These are phyloP conservation scores for Prillingera fragicola DNA, from an alignment of 1,284 basidiomycete genomes.

Conservation along the genomic window DNA sequence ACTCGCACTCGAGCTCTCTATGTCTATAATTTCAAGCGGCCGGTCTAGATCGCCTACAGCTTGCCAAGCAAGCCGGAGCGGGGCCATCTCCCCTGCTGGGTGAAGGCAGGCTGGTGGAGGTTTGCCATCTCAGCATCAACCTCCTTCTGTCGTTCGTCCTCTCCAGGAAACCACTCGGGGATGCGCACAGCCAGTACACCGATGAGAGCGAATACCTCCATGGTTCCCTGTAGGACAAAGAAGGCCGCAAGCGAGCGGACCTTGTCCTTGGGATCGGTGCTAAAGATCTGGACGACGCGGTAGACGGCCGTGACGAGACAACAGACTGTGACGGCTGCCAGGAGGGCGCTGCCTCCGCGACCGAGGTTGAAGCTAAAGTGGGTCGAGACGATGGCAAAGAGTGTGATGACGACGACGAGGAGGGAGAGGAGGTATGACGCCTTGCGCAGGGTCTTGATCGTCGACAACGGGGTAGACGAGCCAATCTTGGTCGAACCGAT, in stretches of 20 bases:
- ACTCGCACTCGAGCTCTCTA: too few species aligned
- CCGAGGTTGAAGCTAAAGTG: conserved; percentile 10
- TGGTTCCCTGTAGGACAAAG: conserved; percentile 21
- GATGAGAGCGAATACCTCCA: conserved; percentile 5
- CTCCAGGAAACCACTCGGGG: conserved; percentile 9
- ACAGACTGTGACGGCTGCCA: conserved; percentile 12
- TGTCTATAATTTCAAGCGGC: too few species aligned
- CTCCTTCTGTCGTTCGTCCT: too few species aligned
- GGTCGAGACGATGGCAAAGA: conserved; percentile 13
- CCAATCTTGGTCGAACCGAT: neutral
- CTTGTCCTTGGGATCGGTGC: conserved; percentile 1
- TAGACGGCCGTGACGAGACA: conserved; percentile 18
- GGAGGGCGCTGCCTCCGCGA: conserved; percentile 3
- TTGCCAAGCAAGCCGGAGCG: too few species aligned
- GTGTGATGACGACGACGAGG: conserved; percentile 15
- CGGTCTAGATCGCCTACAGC: too few species aligned
- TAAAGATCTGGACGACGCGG: conserved; percentile 21
- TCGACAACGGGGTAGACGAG: conserved; percentile 6
- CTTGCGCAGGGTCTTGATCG: conserved; percentile 20
- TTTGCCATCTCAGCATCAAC: too few species aligned
- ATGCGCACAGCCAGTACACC: conserved; percentile 11
- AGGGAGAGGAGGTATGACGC: conserved; percentile 22
- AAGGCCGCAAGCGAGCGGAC: conserved; percentile 17
- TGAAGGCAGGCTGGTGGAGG: too few species aligned
- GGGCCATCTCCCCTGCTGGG: too few species aligned